Conservation (phyloP, 2,329 filamentous ascomycete species). For the Cercospora sp. region DNA sequence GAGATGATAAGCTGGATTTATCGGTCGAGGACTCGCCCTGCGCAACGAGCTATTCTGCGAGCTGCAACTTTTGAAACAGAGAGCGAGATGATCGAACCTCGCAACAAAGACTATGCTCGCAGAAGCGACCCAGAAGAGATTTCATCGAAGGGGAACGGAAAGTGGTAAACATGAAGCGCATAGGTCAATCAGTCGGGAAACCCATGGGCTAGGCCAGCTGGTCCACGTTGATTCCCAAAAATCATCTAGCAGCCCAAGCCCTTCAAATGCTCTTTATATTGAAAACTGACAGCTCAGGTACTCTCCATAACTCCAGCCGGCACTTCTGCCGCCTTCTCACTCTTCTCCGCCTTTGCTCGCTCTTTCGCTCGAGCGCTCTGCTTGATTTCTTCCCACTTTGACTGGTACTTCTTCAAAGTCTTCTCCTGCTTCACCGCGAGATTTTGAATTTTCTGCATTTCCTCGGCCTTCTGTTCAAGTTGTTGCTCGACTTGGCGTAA, state of each 20-base stretch:
- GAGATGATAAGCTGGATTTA: background rate
- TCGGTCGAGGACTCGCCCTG: background rate
- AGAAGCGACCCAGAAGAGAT: too few species aligned
- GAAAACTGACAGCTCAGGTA: background rate
- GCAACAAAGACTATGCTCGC: too few species aligned
- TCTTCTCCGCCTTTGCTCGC: constrained; percentile 26
- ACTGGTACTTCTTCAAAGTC: constrained; percentile 65
- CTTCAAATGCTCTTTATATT: too few species aligned
- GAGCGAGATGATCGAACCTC: too few species aligned
- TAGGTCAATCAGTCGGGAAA: too few species aligned
- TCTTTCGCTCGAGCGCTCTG: constrained; percentile 54
- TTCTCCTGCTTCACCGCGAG: constrained; percentile 64
- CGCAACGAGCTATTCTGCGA: background rate
- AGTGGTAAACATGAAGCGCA: too few species aligned
- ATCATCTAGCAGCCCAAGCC: too few species aligned
- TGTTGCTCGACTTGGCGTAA: constrained; percentile 61
- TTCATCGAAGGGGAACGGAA: too few species aligned
- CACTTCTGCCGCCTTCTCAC: constrained; percentile 13
- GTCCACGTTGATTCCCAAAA: too few species aligned
- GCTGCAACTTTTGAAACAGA: too few species aligned
- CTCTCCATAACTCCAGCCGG: constrained; percentile 9
- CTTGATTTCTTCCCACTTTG: constrained; percentile 69
- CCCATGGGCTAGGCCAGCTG: too few species aligned
- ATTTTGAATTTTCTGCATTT: constrained; percentile 61
- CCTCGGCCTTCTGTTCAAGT: constrained; percentile 56